These are phyloP conservation scores for Magnusiomyces suaveolens DNA, from an alignment of 1,139 yeast species.

Conservation along the genomic window DNA sequence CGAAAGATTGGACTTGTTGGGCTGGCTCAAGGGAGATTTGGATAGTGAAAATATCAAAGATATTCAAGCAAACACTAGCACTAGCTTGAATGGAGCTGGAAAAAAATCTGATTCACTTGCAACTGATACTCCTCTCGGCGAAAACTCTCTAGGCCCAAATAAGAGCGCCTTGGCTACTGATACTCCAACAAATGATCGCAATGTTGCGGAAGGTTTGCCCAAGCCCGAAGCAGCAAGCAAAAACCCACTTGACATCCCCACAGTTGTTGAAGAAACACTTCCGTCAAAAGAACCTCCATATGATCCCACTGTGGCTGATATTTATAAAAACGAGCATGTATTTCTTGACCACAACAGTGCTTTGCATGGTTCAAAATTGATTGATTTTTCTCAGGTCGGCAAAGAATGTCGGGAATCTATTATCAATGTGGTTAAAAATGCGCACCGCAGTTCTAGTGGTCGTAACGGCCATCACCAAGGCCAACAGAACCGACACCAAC, in stretches of 20 bases:
- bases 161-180: not conserved
- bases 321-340: conserved; percentile 52
- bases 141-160: not conserved
- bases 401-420: conserved; percentile 61
- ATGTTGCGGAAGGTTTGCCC: not conserved
- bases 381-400: conserved; percentile 60
- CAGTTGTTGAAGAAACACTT: not conserved
- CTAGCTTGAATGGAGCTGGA: not conserved
- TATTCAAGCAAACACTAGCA: conserved; percentile 20
- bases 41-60: conserved; percentile 3
- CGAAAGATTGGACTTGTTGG: conserved; percentile 73
- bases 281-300: conserved; percentile 21
- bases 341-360: conserved; percentile 71
- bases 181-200: not conserved
- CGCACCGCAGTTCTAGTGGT: not conserved
- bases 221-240: not conserved
- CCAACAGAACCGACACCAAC: not conserved
- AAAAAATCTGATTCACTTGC: not conserved
- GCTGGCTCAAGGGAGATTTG: conserved; percentile 64
- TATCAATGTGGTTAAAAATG: conserved; percentile 28
- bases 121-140: not conserved
- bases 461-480: not conserved
- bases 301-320: conserved; percentile 50
- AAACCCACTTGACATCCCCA: conserved; percentile 1
- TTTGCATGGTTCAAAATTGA: conserved; percentile 59